Percentiles rank a stretch among this genome's conserved stretches.
Conservation (phyloP, 129 eudicot genomes). For the Flaveria bidentis region DNA sequence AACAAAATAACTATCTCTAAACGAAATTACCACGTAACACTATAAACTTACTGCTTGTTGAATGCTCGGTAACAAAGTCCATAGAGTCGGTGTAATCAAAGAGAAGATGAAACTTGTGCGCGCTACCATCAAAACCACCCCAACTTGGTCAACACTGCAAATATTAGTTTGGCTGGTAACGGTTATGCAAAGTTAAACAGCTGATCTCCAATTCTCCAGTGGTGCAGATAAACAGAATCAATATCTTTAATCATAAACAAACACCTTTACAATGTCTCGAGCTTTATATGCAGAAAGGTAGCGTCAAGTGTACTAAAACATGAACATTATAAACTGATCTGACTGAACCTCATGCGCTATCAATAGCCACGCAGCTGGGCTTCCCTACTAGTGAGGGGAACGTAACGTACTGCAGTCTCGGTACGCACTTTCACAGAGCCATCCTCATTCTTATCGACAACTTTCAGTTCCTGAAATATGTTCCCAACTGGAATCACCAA, state of each 20-base stretch:
- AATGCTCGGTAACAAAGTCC: too few relatives aligned
- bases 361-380: slow-evolving; percentile 65
- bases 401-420: slow-evolving; percentile 85
- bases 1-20: too few relatives aligned
- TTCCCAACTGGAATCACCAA: slow-evolving; percentile 93
- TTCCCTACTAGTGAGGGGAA: slow-evolving; percentile 82
- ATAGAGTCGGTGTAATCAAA: too few relatives aligned
- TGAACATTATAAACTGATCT: neutral
- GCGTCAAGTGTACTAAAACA: neutral
- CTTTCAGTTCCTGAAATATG: slow-evolving; percentile 72
- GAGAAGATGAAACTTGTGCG: too few relatives aligned
- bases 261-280: neutral
- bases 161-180: too few relatives aligned
- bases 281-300: slow-evolving; percentile 15
- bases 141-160: too few relatives aligned
- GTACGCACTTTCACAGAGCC: slow-evolving; percentile 61
- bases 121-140: too few relatives aligned
- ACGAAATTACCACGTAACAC: too few relatives aligned
- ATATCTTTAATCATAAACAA: neutral
- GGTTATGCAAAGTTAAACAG: too few relatives aligned
- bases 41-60: too few relatives aligned
- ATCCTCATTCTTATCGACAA: slow-evolving; percentile 77
- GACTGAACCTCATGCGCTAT: slow-evolving; percentile 1
- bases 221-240: neutral
- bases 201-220: too few relatives aligned